phyloP scores from a whole-genome alignment of 805 yeast species.

The Tetrapisispora fleetii region DNA sequence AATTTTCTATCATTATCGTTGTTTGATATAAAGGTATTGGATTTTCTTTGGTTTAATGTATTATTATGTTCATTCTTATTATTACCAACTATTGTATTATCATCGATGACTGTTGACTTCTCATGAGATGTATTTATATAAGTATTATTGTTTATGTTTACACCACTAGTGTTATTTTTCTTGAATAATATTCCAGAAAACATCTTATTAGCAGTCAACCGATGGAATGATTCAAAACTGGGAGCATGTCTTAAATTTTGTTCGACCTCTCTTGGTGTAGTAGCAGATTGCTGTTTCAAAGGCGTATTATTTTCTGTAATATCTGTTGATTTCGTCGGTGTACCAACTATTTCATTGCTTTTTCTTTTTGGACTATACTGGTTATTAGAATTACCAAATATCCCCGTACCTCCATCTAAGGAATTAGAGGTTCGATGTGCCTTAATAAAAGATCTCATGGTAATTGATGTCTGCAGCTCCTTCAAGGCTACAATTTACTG shows the following conservation, averaged over 20 bases:
- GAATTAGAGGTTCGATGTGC: slow-evolving; percentile 32
- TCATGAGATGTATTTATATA: neutral
- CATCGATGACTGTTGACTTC: neutral
- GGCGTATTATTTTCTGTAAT: neutral
- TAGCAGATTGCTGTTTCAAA: neutral
- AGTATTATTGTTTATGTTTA: neutral
- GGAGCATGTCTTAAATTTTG: slow-evolving; percentile 8
- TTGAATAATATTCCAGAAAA: slow-evolving; percentile 24
- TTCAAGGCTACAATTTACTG: neutral
- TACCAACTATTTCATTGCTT: slow-evolving; percentile 8
- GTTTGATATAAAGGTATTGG: neutral
- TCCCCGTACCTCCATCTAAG: slow-evolving; percentile 17
- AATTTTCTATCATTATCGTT: neutral
- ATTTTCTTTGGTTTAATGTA: neutral
- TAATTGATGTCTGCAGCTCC: neutral
- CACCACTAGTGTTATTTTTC: slow-evolving; percentile 8
- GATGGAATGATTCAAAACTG: slow-evolving; percentile 23
- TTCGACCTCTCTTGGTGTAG: neutral
- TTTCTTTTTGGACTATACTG: slow-evolving; percentile 6
- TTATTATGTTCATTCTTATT: neutral
- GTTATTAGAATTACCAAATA: slow-evolving; percentile 1
- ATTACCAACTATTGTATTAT: neutral
- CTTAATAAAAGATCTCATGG: slow-evolving; percentile 33
- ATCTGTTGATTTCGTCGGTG: neutral
- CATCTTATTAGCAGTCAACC: slow-evolving; percentile 22